Conservation (phyloP, 208 protist species). For the Trypanosoma caninum region DNA sequence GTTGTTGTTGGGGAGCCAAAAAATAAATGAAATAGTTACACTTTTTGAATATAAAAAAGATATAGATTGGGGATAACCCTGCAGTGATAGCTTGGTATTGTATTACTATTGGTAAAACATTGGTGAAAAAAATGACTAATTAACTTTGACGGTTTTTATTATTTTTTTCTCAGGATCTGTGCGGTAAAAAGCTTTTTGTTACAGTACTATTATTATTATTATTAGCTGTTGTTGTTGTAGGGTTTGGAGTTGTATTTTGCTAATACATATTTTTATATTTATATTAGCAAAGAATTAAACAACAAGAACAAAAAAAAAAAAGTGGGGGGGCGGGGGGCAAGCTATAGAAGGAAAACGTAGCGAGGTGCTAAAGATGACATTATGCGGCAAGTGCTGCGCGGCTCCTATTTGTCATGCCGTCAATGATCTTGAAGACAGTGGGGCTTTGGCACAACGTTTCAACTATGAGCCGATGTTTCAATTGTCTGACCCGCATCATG, state of each 20-base stretch:
- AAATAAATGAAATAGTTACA: no score
- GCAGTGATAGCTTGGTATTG: no score
- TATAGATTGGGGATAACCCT: no score
- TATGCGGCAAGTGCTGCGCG: slow-evolving; percentile 77
- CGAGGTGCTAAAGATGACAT: no score
- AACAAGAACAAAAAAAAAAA: slow-evolving; percentile 12
- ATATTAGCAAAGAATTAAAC: slow-evolving; percentile 24
- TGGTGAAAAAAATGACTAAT: no score
- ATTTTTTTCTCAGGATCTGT: not conserved
- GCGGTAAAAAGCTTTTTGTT: slow-evolving; percentile 1
- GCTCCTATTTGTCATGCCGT: slow-evolving; percentile 42
- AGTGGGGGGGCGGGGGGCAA: slow-evolving; percentile 11
- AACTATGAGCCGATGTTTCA: slow-evolving; percentile 86
- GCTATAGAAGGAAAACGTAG: no score
- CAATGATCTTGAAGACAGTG: slow-evolving; percentile 75
- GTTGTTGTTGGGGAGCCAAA: no score
- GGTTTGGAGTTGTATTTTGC: not conserved
- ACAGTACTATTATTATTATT: slow-evolving; percentile 7
- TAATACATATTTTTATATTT: not conserved
- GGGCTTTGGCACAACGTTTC: slow-evolving; percentile 40
- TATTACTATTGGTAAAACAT: no score
- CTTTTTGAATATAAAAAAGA: no score
- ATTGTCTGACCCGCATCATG: slow-evolving; percentile 70
- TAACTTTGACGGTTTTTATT: not conserved
- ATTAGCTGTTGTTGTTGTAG: not conserved